Percentiles rank a stretch among this genome's conserved stretches.
These are phyloP conservation scores for Suillus weaverae DNA, from an alignment of 768 basidiomycete genomes.

Conservation along the genomic window DNA sequence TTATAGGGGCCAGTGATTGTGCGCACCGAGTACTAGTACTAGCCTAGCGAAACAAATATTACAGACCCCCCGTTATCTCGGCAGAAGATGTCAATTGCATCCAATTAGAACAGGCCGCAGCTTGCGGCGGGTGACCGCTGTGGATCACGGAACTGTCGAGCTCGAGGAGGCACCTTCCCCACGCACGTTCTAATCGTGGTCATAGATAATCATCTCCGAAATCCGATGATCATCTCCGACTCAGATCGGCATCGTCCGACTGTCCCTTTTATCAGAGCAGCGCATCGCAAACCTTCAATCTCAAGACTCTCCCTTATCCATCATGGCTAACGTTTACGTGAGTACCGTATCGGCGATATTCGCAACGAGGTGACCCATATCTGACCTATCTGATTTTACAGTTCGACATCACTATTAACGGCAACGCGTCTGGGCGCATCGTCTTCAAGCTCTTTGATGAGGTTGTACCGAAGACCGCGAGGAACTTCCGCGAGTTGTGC, in stretches of 20 bases:
- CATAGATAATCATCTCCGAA: constrained; percentile 13
- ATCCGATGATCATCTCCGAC: constrained; percentile 17
- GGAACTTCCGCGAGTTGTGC: constrained; percentile 88
- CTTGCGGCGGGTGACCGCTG: neutral
- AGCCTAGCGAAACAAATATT: neutral
- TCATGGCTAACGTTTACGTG: constrained; percentile 21
- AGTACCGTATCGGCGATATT: constrained; percentile 6
- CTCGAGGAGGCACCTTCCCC: neutral
- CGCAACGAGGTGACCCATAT: neutral
- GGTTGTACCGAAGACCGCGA: constrained; percentile 69
- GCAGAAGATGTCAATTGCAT: neutral
- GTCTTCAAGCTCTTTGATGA: constrained; percentile 86
- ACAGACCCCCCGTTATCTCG: neutral
- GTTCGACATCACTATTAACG: constrained; percentile 66
- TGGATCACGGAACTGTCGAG: neutral
- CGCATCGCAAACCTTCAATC: neutral
- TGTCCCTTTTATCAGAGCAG: constrained; percentile 13
- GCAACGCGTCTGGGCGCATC: constrained; percentile 51
- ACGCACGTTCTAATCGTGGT: neutral
- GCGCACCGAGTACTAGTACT: neutral
- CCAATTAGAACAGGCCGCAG: neutral
- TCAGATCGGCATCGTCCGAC: constrained; percentile 21
- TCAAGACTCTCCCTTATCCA: constrained; percentile 11
- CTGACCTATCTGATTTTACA: constrained; percentile 27
- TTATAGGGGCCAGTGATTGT: neutral